Conservation (phyloP, 2,329 filamentous ascomycete species). For the Trichoderma gracile region DNA sequence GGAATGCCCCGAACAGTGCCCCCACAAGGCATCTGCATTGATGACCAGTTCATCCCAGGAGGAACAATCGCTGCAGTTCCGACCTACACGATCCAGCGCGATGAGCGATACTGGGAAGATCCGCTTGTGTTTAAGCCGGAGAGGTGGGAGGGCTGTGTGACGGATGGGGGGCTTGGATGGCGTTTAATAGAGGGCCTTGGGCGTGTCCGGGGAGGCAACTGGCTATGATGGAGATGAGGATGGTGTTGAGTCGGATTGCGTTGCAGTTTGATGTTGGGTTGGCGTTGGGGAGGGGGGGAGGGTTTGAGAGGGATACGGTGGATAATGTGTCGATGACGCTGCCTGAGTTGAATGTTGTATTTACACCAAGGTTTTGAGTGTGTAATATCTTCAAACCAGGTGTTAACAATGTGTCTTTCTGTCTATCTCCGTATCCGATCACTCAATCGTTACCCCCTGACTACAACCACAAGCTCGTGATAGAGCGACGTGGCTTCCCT, state of each 20-base stretch:
- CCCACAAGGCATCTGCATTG: conserved; percentile 38
- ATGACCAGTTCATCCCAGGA: conserved; percentile 39
- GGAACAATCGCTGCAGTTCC: conserved; percentile 37
- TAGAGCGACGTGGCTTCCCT: too few species aligned
- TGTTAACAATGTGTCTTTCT: too few species aligned
- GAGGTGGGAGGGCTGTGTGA: conserved; percentile 33
- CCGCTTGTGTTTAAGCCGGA: conserved; percentile 39
- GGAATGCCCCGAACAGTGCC: conserved; percentile 42
- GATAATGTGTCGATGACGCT: conserved; percentile 5
- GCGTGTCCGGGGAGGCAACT: conserved; percentile 42
- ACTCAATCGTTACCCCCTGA: too few species aligned
- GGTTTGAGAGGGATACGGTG: not conserved
- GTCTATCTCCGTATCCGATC: too few species aligned
- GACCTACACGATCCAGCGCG: conserved; percentile 27
- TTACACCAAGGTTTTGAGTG: conserved; percentile 7
- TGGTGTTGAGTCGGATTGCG: not conserved
- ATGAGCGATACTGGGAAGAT: conserved; percentile 27
- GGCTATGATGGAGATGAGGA: conserved; percentile 37
- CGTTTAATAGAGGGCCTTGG: conserved; percentile 32
- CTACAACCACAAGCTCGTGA: too few species aligned
- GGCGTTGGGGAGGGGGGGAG: not conserved
- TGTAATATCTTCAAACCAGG: too few species aligned
- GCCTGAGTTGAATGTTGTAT: conserved; percentile 35
- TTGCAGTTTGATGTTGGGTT: conserved; percentile 33
- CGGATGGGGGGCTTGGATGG: not conserved